Evolutionary conservation across 2,329 filamentous ascomycete species (phyloP), one percentile per base, ranked within the genome.

Genomic region (Rutstroemia sp.): DNA sequence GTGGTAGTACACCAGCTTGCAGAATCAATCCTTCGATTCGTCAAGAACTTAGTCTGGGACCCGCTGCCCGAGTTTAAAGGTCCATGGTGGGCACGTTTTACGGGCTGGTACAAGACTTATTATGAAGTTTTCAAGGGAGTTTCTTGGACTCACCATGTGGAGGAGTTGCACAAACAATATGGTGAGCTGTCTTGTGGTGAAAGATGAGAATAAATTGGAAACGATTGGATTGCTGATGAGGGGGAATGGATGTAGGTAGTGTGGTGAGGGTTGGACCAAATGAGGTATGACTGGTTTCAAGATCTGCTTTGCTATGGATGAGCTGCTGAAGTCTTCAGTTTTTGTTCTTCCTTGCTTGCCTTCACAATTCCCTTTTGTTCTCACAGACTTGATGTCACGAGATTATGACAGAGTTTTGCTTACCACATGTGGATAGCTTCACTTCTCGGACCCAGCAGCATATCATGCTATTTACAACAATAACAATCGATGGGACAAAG

Each of bases 381-480:
- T 12, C 8, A 8, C 8, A 34, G 4, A 12, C 8, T 34, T 4
- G 10, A 34, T 4, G 9, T 34, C 8, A 12, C 10, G 30, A 34
- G 9, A 4, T 12, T 12, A 10, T 34, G 10, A 9, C 30, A 10
- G 30, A 10, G 12, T 34, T n/a, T 42, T 42, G 39, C 17, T 42
- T 42, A 5, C 10, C 4, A 19, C 16, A 19, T 10, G 14, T 14
- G 45, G 17, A 39, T 55, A 75, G 71, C 69, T 76, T 34, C 73
- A 76, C 58, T 76, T 76, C 63, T 69, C 68, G 9, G 66, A 70
- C 17, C 73, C 74, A 1, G 50, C 68, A 8, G 72, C 70, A 23
- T 76, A 75, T 60, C 65, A 72, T 58, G 72, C 73, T 39, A 75
- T 76, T 39, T 75, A 76, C 63, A 73, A 70, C 60, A 66, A 66